A percentile compares a stretch with the other conserved stretches of the same genome.
Conservation (phyloP, 1,284 basidiomycete species). For the Heterobasidion parviporum region DNA sequence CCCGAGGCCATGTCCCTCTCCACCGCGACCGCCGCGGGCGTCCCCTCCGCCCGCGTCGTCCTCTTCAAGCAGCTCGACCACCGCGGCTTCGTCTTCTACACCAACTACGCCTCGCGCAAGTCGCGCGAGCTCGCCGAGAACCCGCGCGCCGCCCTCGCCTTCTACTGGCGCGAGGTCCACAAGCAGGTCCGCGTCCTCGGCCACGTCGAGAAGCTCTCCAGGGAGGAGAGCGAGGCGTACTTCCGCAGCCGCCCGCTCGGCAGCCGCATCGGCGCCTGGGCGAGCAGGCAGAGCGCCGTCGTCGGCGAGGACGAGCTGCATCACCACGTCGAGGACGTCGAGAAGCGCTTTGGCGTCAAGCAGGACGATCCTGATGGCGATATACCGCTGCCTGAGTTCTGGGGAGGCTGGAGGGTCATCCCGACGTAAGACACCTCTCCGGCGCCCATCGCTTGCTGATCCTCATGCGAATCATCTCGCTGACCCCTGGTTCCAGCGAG, state of each 20-base stretch:
- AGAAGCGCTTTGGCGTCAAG: constrained; percentile 51
- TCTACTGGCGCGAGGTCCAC: constrained; percentile 89
- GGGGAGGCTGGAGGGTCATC: constrained; percentile 94
- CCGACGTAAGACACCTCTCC: constrained; percentile 60
- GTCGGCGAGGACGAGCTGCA: constrained; percentile 69
- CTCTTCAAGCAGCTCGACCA: constrained; percentile 86
- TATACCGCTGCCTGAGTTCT: constrained; percentile 83
- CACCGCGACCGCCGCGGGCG: constrained; percentile 63
- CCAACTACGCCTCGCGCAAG: constrained; percentile 94
- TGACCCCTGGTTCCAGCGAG: constrained; percentile 31
- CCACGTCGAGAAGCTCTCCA: constrained; percentile 67
- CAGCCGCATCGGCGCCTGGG: constrained; percentile 87
- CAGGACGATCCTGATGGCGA: constrained; percentile 33
- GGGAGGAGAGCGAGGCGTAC: constrained; percentile 76
- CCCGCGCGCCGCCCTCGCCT: constrained; percentile 74
- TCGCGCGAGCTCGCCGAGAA: constrained; percentile 73
- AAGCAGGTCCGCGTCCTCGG: constrained; percentile 84
- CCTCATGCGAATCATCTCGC: not conserved
- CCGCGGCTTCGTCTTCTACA: constrained; percentile 90
- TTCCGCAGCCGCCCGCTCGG: constrained; percentile 80
- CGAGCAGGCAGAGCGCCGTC: constrained; percentile 77
- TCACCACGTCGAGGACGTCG: constrained; percentile 49
- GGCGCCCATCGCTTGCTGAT: not conserved
- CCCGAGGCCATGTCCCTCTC: constrained; percentile 86
- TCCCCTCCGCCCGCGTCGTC: constrained; percentile 86